A percentile compares a stretch with the other conserved stretches of the same genome.
These are phyloP conservation scores for Leccinum ochraceum DNA, from an alignment of 768 basidiomycete species.

Conservation along the genomic window DNA sequence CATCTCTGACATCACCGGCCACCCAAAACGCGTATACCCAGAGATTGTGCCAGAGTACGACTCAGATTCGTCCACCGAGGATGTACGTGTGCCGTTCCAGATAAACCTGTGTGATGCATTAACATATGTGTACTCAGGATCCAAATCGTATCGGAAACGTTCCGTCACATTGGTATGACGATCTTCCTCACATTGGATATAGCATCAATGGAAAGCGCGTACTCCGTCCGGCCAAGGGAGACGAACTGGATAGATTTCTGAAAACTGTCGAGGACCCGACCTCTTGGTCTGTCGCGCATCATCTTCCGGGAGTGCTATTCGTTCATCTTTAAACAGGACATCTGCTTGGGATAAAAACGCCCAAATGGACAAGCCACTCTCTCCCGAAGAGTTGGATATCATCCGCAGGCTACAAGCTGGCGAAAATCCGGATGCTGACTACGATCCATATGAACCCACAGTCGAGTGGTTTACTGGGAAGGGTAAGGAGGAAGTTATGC, in stretches of 20 bases:
- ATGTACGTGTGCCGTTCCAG: slow-evolving; percentile 50
- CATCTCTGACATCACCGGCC: slow-evolving; percentile 81
- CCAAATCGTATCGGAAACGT: slow-evolving; percentile 95
- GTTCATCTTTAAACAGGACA: slow-evolving; percentile 55
- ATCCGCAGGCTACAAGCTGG: slow-evolving; percentile 87
- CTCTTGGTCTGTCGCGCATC: slow-evolving; percentile 62
- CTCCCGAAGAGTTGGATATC: slow-evolving; percentile 90
- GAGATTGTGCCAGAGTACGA: slow-evolving; percentile 91
- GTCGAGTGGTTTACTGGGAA: slow-evolving; percentile 97
- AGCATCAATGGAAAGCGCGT: slow-evolving; percentile 93
- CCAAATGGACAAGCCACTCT: slow-evolving; percentile 83
- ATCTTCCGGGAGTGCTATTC: neutral
- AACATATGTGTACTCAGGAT: slow-evolving; percentile 47
- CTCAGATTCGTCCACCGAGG: slow-evolving; percentile 90
- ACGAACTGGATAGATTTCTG: slow-evolving; percentile 97
- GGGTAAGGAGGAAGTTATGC: slow-evolving; percentile 94
- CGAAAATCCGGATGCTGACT: slow-evolving; percentile 88
- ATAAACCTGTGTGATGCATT: slow-evolving; percentile 3
- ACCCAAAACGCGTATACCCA: slow-evolving; percentile 79
- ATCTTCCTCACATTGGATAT: slow-evolving; percentile 98
- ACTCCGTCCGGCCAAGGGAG: slow-evolving; percentile 90
- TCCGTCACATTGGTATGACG: slow-evolving; percentile 99
- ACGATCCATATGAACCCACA: slow-evolving; percentile 92
- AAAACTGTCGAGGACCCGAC: slow-evolving; percentile 89
- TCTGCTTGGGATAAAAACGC: slow-evolving; percentile 88